Percentiles rank a stretch among this genome's conserved stretches.
phyloP scores from a whole-genome alignment of 495 filamentous ascomycete genomes.

The Saxophila tyrrhenica region DNA sequence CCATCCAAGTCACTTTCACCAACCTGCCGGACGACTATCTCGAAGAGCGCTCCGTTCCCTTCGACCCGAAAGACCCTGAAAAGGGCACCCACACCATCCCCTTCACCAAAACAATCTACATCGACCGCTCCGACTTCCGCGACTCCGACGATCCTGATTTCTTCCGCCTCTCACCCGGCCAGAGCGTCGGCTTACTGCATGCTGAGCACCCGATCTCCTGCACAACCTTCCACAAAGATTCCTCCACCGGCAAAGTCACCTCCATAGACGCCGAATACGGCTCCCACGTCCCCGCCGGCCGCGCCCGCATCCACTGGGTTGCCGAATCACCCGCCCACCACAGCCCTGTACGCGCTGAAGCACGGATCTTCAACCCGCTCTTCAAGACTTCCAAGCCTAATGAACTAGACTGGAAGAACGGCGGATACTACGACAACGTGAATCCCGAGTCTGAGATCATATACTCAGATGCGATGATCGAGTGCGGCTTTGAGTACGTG shows the following conservation, averaged over 20 bases:
- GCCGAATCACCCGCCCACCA: conserved; percentile 44
- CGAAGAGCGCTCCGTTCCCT: conserved; percentile 53
- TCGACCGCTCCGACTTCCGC: conserved; percentile 86
- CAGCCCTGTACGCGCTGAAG: conserved; percentile 62
- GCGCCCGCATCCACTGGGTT: conserved; percentile 94
- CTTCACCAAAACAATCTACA: conserved; percentile 79
- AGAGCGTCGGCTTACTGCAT: conserved; percentile 78
- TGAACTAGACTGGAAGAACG: conserved; percentile 46
- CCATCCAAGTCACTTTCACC: conserved; percentile 60
- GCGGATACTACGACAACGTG: conserved; percentile 71
- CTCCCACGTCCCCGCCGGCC: conserved; percentile 36
- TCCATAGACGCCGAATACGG: conserved; percentile 49
- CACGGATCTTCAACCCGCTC: conserved; percentile 66
- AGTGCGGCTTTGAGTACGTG: conserved; percentile 77
- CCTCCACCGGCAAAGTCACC: conserved; percentile 53
- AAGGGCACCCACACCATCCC: conserved; percentile 45
- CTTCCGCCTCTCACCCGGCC: conserved; percentile 87
- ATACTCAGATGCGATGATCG: conserved; percentile 66
- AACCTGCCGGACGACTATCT: conserved; percentile 58
- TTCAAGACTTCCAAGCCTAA: conserved; percentile 76
- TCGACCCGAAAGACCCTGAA: conserved; percentile 60
- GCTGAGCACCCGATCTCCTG: conserved; percentile 74
- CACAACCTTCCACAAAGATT: conserved; percentile 62
- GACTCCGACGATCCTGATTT: conserved; percentile 70
- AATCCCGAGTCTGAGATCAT: conserved; percentile 76